Percentiles rank a stretch among this genome's conserved stretches.
These are phyloP conservation scores for Infundibulicybe gibba DNA, from an alignment of 768 basidiomycete species.

Conservation along the genomic window DNA sequence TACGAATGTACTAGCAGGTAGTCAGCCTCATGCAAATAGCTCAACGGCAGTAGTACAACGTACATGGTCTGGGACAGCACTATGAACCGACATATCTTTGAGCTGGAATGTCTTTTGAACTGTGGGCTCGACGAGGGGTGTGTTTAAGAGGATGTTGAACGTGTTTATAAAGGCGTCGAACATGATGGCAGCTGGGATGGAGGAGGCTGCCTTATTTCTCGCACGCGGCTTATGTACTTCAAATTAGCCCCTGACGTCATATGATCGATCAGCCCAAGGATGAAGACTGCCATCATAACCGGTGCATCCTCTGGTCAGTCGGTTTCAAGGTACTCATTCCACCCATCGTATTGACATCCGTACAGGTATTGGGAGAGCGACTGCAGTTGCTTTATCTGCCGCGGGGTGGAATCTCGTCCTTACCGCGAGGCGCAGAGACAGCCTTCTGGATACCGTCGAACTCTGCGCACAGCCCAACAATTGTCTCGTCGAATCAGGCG, in stretches of 20 bases:
- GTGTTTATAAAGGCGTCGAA: constrained; percentile 18
- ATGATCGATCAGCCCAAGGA: too few relatives aligned
- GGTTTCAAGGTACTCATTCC: too few relatives aligned
- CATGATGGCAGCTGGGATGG: too few relatives aligned
- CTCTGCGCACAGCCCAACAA: constrained; percentile 33
- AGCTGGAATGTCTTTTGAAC: too few relatives aligned
- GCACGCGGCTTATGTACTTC: too few relatives aligned
- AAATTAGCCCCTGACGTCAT: too few relatives aligned
- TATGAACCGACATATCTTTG: too few relatives aligned
- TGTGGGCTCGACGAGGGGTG: constrained; percentile 24
- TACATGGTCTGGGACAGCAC: too few relatives aligned
- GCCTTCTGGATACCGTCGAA: constrained; percentile 53
- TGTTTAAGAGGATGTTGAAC: constrained; percentile 30
- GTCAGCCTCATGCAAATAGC: too few relatives aligned
- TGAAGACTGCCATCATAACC: constrained; percentile 32
- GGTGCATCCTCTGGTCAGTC: constrained; percentile 53
- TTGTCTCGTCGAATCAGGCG: constrained; percentile 51
- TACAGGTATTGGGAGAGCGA: constrained; percentile 58
- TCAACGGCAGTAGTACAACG: too few relatives aligned
- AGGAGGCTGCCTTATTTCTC: too few relatives aligned
- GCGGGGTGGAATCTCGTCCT: constrained; percentile 70
- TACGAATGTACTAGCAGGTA: too few relatives aligned
- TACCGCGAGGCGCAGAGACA: constrained; percentile 55
- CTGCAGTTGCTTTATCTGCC: constrained; percentile 64
- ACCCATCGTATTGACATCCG: neutral